Evolutionary conservation across 225 moss, liverwort and hornwort species (phyloP).

Genomic region (Climacium dendroides): DNA sequence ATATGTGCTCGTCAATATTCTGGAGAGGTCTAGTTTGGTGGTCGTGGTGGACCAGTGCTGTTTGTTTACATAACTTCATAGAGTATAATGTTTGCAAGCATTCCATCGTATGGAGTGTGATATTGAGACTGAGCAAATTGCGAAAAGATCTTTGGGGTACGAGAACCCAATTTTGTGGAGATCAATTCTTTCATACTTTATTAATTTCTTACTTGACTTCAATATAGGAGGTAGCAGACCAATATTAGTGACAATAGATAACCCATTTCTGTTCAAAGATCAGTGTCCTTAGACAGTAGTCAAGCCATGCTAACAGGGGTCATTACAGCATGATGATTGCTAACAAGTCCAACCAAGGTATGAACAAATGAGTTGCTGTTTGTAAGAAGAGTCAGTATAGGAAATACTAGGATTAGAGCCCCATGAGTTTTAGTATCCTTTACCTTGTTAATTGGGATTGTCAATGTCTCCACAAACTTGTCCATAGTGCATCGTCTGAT

Average conservation of each 20-base stretch:
- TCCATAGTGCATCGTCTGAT: background rate
- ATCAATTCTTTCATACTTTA: background rate
- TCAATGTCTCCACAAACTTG: background rate
- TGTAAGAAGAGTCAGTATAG: background rate
- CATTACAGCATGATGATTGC: background rate
- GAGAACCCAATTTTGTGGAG: background rate
- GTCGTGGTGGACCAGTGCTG: background rate
- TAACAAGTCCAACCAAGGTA: background rate
- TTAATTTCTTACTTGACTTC: background rate
- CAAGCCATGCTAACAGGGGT: background rate
- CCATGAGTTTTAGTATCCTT: background rate
- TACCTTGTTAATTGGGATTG: background rate
- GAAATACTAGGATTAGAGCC: background rate
- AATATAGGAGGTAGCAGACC: background rate
- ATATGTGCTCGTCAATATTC: background rate
- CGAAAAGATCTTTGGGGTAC: no score
- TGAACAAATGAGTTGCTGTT: background rate
- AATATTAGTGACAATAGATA: background rate
- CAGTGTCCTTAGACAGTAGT: background rate
- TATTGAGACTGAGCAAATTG: no score
- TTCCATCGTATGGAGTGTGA: background rate
- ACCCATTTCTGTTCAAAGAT: background rate
- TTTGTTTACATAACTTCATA: background rate
- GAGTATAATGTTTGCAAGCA: background rate
- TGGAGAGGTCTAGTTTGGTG: background rate